Base-by-base conservation (phyloP, 768 basidiomycete genomes). In the Mycena rosella region DNA sequence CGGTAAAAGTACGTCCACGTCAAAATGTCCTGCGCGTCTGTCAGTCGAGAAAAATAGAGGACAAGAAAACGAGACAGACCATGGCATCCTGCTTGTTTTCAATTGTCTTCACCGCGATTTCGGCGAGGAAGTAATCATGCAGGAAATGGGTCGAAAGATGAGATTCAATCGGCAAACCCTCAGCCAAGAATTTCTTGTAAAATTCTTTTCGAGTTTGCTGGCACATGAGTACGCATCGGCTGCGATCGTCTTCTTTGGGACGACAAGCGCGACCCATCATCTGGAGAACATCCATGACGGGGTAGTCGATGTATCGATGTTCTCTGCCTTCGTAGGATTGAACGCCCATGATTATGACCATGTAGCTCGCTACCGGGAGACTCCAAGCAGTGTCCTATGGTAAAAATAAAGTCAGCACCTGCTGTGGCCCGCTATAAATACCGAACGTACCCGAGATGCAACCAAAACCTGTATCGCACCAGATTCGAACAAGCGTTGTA, bases 261-360 rank as follows among this genome's bases (percentile, higher is more conserved):
- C 96, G 91, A 77, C 96, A 98, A 0, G 98, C 98, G n/a, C 91
- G 89, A 47, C 97, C 98, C 91, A 99, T 97, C 97, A 99, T 99
- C 76, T 99, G 98, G 2, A 99, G 87, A 8, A 99, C 94, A 73
- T 99, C 97, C 87, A 97, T 97, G 65, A 99, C 96, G 5, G 97
- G 96, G 76, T 99, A 98, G 78, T 99, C 98, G 71, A 96, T 86
- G 72, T 99, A 99, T 49, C 98, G 93, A 76, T 99, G 98, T 74
- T 99, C 98, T 79, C 96, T 94, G 75, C 97, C 97, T 78, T 99
- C 96, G 73, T 93, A 99, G 65, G 80, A 92, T 75, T 99, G 98
- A 0, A 98, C 96, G n/a, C 97, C 97, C 96, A 99, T 98, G 73
- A 99, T 95, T 77, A 99, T 91, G 47, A 98, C 96, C 95, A 99